A percentile compares a stretch with the other conserved stretches of the same genome.
Conservation (phyloP, 2,329 filamentous ascomycete genomes). For the Calonectria crousiana region DNA sequence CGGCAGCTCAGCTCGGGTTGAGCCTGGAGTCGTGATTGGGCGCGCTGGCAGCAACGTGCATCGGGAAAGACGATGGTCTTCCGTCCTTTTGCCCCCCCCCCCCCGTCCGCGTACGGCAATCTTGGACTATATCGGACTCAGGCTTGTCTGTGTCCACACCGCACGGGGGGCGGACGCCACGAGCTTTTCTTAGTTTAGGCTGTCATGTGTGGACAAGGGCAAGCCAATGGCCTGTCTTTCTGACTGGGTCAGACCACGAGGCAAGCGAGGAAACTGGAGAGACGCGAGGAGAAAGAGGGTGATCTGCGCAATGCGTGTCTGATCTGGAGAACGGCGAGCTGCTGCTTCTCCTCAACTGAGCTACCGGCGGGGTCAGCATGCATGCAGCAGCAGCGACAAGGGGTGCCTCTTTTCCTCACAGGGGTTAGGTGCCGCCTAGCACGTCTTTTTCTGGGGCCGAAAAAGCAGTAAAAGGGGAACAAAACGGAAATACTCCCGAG, state of each 20-base stretch:
- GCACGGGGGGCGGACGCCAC: not conserved
- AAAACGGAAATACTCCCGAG: constrained; percentile 4
- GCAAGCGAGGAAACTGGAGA: not conserved
- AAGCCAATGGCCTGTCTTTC: not conserved
- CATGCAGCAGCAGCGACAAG: not conserved
- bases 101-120: not conserved
- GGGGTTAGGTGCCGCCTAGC: not conserved
- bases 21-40: not conserved
- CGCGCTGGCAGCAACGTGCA: not conserved
- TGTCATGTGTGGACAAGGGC: not conserved
- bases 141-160: not conserved
- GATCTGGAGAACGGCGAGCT: not conserved
- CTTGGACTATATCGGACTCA: constrained; percentile 5
- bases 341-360: constrained; percentile 14
- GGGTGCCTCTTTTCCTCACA: not conserved
- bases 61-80: not conserved
- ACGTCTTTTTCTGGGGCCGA: not conserved
- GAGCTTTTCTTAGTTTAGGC: constrained; percentile 9
- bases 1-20: not conserved
- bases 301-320: constrained; percentile 15
- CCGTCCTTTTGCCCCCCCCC: not conserved
- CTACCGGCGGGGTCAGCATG: not conserved
- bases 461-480: constrained; percentile 1
- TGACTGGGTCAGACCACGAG: not conserved
- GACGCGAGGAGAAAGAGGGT: not conserved